These are phyloP conservation scores for Aspergillus leporis DNA, from an alignment of 495 filamentous ascomycete species.

Conservation along the genomic window DNA sequence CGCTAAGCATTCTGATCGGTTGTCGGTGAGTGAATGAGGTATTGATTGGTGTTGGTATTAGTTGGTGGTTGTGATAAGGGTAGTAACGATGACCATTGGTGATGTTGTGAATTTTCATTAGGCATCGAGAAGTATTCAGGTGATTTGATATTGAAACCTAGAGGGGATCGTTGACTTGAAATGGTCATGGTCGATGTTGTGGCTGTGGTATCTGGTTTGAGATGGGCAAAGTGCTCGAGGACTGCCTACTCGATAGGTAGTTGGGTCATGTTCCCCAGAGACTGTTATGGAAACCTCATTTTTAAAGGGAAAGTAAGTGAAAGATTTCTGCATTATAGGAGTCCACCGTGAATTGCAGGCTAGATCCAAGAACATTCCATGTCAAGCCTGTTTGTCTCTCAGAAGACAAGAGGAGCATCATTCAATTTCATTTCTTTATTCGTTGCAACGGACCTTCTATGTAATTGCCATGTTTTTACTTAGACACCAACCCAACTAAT, in stretches of 20 bases:
- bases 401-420: not conserved
- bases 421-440: slow-evolving; percentile 18
- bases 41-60: not conserved
- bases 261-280: too few relatives aligned
- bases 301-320: not conserved
- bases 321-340: not conserved
- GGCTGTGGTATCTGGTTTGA: not conserved
- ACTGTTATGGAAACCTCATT: not conserved
- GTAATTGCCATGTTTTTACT: slow-evolving; percentile 9
- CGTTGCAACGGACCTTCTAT: slow-evolving; percentile 13
- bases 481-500: slow-evolving; percentile 7
- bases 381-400: not conserved
- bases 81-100: not conserved
- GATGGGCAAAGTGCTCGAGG: not conserved
- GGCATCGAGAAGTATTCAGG: not conserved
- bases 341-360: not conserved
- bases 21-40: not conserved
- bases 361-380: not conserved
- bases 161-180: not conserved
- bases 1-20: not conserved
- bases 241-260: too few relatives aligned
- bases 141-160: not conserved
- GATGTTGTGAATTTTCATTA: not conserved
- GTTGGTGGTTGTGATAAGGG: not conserved
- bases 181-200: not conserved